phyloP scores from a whole-genome alignment of 2,329 filamentous ascomycete species.

The Pseudocercospora musae region DNA sequence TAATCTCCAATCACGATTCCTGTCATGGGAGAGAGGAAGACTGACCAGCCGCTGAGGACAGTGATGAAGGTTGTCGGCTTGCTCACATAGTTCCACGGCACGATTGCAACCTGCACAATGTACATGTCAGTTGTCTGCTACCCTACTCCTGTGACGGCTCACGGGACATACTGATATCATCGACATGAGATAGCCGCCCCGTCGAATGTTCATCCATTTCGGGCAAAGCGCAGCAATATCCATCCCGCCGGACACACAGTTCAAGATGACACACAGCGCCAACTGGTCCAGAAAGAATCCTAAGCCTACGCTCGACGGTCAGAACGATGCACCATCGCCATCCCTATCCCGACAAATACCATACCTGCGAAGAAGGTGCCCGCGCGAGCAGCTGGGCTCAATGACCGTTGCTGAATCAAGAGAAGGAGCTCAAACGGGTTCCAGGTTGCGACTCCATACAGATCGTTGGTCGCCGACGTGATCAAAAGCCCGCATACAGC shows the following conservation, averaged over 20 bases:
- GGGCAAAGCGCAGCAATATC: constrained; percentile 44
- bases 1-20: constrained; percentile 43
- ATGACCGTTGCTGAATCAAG: constrained; percentile 21
- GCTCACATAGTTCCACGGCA: constrained; percentile 35
- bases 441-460: constrained; percentile 27
- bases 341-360: neutral
- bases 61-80: constrained; percentile 42
- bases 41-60: constrained; percentile 42
- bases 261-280: constrained; percentile 37
- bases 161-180: constrained; percentile 31
- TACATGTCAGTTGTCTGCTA: neutral
- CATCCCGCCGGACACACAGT: constrained; percentile 41
- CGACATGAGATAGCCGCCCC: constrained; percentile 41
- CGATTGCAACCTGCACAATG: neutral
- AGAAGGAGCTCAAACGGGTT: constrained; percentile 29
- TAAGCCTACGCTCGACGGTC: neutral
- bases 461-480: constrained; percentile 24
- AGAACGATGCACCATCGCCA: neutral
- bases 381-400: constrained; percentile 25
- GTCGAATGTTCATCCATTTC: constrained; percentile 42
- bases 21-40: constrained; percentile 43
- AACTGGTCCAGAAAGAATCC: constrained; percentile 29
- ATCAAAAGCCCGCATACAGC: constrained; percentile 28
- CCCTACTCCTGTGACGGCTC: neutral
- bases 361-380: constrained; percentile 32